A percentile compares a stretch with the other conserved stretches of the same genome.
Conservation (phyloP, 345 rosid species). For the Aegle marmelos region DNA sequence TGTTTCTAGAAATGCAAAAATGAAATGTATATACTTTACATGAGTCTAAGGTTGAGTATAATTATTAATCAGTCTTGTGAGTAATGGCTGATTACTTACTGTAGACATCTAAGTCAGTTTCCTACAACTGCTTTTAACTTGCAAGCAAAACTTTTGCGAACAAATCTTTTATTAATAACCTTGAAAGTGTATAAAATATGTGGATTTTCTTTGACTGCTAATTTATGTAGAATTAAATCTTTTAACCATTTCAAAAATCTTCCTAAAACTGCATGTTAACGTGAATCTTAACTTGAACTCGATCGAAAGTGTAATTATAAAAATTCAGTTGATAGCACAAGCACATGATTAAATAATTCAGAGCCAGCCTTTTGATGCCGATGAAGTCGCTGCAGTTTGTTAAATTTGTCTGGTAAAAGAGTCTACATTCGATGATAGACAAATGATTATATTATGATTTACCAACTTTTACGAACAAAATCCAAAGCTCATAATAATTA, state of each 20-base stretch:
- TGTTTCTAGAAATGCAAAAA: too few relatives aligned
- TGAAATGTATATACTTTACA: too few relatives aligned
- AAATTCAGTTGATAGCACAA: not conserved
- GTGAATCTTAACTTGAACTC: not conserved
- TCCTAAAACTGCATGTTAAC: not conserved
- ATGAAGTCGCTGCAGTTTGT: slow-evolving; percentile 6
- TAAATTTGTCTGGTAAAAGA: not conserved
- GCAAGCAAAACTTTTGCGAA: too few relatives aligned
- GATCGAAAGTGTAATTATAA: not conserved
- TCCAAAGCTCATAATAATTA: not conserved
- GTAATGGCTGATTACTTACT: too few relatives aligned
- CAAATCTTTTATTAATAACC: too few relatives aligned
- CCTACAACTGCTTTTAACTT: too few relatives aligned
- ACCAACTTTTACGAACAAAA: not conserved
- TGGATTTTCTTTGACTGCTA: not conserved
- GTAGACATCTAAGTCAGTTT: too few relatives aligned
- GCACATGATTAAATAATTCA: not conserved
- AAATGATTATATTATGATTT: not conserved
- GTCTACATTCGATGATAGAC: not conserved
- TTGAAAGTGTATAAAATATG: too few relatives aligned
- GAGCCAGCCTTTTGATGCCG: not conserved
- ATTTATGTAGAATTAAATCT: not conserved
- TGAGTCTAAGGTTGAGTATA: too few relatives aligned
- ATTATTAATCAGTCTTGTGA: too few relatives aligned
- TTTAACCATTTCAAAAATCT: not conserved